Evolutionary conservation across 1,284 basidiomycete genomes (phyloP), one percentile per base, ranked within the genome.

Genomic region (Cutaneotrichosporon arboriforme): DNA sequence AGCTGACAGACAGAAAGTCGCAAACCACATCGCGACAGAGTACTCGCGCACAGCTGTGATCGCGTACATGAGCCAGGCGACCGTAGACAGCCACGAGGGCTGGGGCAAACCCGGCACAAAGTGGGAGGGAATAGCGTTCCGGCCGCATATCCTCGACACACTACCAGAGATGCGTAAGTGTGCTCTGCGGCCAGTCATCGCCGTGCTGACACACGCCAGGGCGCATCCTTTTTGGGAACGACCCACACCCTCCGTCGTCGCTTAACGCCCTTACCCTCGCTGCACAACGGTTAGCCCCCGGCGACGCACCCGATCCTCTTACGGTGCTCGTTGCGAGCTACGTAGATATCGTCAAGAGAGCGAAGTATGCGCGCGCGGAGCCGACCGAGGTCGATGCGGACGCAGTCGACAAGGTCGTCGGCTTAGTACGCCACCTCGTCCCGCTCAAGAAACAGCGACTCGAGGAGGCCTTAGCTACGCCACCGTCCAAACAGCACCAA

Each of bases 1-100:
- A 38, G 43, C 47, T 57, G 12, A 57, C 47, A 5, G 15, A 35
- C 61, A 90, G 87, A 73, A 79, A 22, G 86, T 90, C 8, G 81
- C 85, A 59, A 78, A 81, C 51, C 87, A 86, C 65, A 82, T 91
- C 55, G 78, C 81, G 56, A 84, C 86, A 60, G 89, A 92, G 66
- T 89, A 87, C 69, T 81, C 83, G 5, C 82, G 89, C 17, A 80
- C 85, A 21, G 87, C 87, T 61, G 77, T 90, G 40, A 81, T 90
- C 57, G 80, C 85, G 14, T 83, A 87, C 69, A 83, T 88, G 64
- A 84, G 85, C 13, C 80, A 85, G 58, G 88, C 89, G 12, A 84
- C 82, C 61, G 81, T 83, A 42, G 81, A 80, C 1, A 76, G 77
- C 55, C 88, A 88, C 61, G 82, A 85, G 55, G 89, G 89, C 13